A percentile compares a stretch with the other conserved stretches of the same genome.
These are phyloP conservation scores for Diaporthe sp. DNA, from an alignment of 2,329 filamentous ascomycete genomes.

Conservation along the genomic window DNA sequence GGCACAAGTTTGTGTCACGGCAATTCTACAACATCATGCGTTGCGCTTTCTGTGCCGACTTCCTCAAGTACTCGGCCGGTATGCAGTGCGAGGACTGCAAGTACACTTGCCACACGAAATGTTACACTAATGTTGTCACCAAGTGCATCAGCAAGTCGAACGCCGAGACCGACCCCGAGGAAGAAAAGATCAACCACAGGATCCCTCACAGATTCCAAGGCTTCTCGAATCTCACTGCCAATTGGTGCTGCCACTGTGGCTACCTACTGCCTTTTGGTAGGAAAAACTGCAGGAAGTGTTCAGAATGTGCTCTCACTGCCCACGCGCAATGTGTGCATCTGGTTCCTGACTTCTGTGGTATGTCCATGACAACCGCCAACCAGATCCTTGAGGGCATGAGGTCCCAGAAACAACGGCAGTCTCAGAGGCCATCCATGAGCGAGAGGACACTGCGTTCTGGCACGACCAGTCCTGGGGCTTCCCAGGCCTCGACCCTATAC, in stretches of 20 bases:
- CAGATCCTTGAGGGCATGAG: conserved; percentile 91
- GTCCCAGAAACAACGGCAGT: conserved; percentile 77
- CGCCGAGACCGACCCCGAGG: conserved; percentile 96
- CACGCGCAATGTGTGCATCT: conserved; percentile 94
- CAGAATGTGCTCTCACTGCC: conserved; percentile 92
- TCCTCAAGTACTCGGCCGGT: conserved; percentile 97
- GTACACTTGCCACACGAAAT: conserved; percentile 98
- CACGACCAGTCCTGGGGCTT: conserved; percentile 60
- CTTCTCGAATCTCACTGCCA: conserved; percentile 98
- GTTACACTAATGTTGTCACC: conserved; percentile 95
- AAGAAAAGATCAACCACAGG: conserved; percentile 99
- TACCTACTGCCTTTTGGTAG: conserved; percentile 95
- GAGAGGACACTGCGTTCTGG: conserved; percentile 75
- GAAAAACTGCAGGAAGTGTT: conserved; percentile 94
- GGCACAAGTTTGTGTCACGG: conserved; percentile 98
- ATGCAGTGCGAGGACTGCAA: conserved; percentile 99
- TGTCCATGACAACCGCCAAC: conserved; percentile 98
- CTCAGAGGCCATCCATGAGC: conserved; percentile 70
- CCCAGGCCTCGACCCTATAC: conserved; percentile 46
- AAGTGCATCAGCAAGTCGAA: conserved; percentile 99
- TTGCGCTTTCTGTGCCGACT: conserved; percentile 96
- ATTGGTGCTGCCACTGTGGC: conserved; percentile 99
- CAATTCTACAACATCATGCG: conserved; percentile 99
- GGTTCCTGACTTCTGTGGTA: conserved; percentile 98
- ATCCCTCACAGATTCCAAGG: conserved; percentile 97